These are phyloP conservation scores for Leishmania tropica DNA, from an alignment of 208 protist genomes.

Conservation along the genomic window DNA sequence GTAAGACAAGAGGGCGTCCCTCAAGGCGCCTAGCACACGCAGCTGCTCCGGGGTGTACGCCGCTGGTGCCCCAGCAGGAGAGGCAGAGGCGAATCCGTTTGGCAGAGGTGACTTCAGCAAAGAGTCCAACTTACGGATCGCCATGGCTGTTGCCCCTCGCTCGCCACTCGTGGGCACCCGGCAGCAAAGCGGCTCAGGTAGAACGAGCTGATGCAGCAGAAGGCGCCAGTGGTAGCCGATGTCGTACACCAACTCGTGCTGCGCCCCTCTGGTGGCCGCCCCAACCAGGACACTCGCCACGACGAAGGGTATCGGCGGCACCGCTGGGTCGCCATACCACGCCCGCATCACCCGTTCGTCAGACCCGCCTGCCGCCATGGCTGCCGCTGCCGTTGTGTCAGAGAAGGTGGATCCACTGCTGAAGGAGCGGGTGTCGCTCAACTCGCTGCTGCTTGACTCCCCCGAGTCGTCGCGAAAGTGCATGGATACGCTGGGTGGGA, in stretches of 20 bases:
- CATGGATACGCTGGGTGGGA: constrained; percentile 8
- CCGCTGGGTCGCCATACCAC: constrained; percentile 9
- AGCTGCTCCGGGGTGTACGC: neutral
- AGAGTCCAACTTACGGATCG: constrained; percentile 14
- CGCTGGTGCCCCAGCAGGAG: neutral
- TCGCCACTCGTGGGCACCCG: constrained; percentile 7
- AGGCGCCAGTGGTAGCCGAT: constrained; percentile 21
- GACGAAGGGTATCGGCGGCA: constrained; percentile 29
- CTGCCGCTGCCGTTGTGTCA: constrained; percentile 1
- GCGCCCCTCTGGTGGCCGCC: constrained; percentile 17
- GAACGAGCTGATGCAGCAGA: constrained; percentile 32
- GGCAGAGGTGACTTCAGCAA: neutral
- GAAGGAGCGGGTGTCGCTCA: neutral
- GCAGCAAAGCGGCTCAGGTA: constrained; percentile 11
- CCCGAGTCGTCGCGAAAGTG: neutral
- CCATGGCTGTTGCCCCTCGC: constrained; percentile 11
- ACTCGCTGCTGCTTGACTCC: constrained; percentile 13
- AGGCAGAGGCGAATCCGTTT: neutral
- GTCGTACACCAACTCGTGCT: constrained; percentile 21
- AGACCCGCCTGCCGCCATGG: neutral
- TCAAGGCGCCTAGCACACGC: constrained; percentile 8
- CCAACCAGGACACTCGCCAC: constrained; percentile 33
- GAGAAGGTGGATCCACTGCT: constrained; percentile 13
- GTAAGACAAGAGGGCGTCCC: constrained; percentile 31
- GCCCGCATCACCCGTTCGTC: neutral